These are phyloP conservation scores for Chlorophyllum brunneum DNA, from an alignment of 768 basidiomycete species.

Conservation along the genomic window DNA sequence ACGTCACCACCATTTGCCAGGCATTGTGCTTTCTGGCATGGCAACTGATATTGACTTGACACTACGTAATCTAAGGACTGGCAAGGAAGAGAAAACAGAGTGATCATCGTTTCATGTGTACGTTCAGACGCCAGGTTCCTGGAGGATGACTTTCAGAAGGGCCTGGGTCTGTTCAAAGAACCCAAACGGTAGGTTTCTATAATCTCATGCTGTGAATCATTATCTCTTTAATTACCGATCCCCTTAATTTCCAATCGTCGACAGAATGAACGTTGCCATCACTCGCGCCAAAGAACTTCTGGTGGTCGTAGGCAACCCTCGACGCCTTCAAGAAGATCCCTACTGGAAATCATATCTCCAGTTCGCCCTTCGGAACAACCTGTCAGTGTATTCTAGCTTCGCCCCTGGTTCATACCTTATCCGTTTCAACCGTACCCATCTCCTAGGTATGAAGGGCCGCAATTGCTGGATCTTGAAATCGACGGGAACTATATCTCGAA, in stretches of 20 bases:
- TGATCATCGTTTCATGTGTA: constrained; percentile 50
- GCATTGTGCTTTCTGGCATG: constrained; percentile 2
- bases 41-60: not conserved
- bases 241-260: not conserved
- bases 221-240: not conserved
- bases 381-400: constrained; percentile 27
- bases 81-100: constrained; percentile 47
- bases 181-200: constrained; percentile 37
- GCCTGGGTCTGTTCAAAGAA: constrained; percentile 42
- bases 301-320: constrained; percentile 43
- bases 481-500: constrained; percentile 47
- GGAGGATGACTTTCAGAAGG: constrained; percentile 43
- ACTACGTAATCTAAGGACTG: constrained; percentile 31
- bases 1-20: not conserved
- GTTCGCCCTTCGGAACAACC: constrained; percentile 41
- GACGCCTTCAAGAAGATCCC: constrained; percentile 38
- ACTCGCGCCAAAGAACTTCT: constrained; percentile 53
- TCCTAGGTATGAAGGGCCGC: constrained; percentile 41
- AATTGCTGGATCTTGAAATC: constrained; percentile 36
- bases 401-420: not conserved
- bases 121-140: constrained; percentile 42
- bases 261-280: constrained; percentile 52
- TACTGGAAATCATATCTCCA: constrained; percentile 51
- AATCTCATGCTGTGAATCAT: not conserved
- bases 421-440: not conserved